These are phyloP conservation scores for Monosporascus sp. DNA, from an alignment of 2,329 filamentous ascomycete genomes.

Conservation along the genomic window DNA sequence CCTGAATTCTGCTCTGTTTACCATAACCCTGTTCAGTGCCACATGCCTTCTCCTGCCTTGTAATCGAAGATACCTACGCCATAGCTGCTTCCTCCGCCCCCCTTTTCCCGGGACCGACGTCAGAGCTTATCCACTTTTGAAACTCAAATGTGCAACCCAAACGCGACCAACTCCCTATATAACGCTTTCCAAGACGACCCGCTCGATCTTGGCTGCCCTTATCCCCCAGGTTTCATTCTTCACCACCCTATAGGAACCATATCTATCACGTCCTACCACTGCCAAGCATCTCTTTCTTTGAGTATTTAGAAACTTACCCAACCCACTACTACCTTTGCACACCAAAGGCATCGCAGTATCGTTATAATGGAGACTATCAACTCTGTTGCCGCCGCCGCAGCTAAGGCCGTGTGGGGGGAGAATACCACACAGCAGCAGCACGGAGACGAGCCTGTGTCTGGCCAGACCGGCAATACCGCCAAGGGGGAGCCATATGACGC, in stretches of 20 bases:
- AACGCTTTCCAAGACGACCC: constrained; percentile 4
- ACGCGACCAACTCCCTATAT: constrained; percentile 6
- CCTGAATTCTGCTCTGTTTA: too few species aligned
- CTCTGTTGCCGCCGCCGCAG: constrained; percentile 45
- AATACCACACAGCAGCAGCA: constrained; percentile 26
- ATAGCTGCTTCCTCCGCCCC: neutral
- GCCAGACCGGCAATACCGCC: constrained; percentile 60
- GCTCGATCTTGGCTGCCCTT: constrained; percentile 3
- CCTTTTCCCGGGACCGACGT: constrained; percentile 1
- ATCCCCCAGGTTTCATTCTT: constrained; percentile 8
- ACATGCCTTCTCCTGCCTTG: neutral
- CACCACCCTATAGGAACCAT: constrained; percentile 3
- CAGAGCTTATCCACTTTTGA: neutral
- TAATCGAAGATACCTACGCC: neutral
- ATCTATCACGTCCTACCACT: constrained; percentile 4
- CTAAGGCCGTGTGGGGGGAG: constrained; percentile 44
- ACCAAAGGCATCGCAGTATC: neutral
- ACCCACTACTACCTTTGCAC: neutral
- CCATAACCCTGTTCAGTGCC: neutral
- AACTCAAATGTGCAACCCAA: constrained; percentile 1
- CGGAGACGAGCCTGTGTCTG: constrained; percentile 64
- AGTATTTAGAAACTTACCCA: neutral
- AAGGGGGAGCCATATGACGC: constrained; percentile 71
- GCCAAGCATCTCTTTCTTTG: neutral
- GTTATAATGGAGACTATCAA: constrained; percentile 58